Percentiles rank a stretch among this genome's conserved stretches.
These are phyloP conservation scores for Pseudocercospora crystallina DNA, from an alignment of 2,329 filamentous ascomycete genomes.

Conservation along the genomic window DNA sequence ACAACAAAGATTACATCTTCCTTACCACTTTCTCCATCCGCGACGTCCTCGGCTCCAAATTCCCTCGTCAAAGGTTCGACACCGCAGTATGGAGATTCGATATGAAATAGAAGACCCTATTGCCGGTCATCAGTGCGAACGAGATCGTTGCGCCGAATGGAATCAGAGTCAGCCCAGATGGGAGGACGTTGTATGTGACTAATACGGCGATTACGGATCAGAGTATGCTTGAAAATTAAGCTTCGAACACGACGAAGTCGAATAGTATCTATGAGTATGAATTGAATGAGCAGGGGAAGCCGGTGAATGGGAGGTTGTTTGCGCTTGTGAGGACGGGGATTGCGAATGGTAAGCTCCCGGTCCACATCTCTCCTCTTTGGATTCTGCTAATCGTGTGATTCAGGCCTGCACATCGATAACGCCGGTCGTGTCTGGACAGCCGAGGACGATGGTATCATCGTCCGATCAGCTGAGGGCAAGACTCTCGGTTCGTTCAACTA, in stretches of 20 bases:
- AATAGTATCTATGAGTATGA: slow-evolving; percentile 19
- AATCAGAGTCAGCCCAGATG: slow-evolving; percentile 8
- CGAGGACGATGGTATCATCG: slow-evolving; percentile 25
- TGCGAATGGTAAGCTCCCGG: slow-evolving; percentile 16
- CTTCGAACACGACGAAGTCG: neutral
- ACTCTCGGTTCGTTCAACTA: neutral
- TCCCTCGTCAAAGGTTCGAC: neutral
- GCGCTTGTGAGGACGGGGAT: slow-evolving; percentile 19
- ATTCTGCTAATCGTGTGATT: neutral
- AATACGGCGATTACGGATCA: slow-evolving; percentile 15
- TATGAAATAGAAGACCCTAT: slow-evolving; percentile 1
- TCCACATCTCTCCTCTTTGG: neutral
- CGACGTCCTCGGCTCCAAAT: neutral
- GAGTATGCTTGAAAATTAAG: slow-evolving; percentile 5
- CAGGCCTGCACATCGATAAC: slow-evolving; percentile 23
- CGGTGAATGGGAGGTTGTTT: slow-evolving; percentile 21
- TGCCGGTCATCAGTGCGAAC: slow-evolving; percentile 9
- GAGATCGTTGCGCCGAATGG: slow-evolving; percentile 13
- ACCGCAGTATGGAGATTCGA: slow-evolving; percentile 11
- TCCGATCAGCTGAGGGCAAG: slow-evolving; percentile 7
- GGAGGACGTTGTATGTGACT: slow-evolving; percentile 11
- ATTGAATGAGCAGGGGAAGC: slow-evolving; percentile 18
- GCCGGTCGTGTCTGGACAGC: slow-evolving; percentile 26
- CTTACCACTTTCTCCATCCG: slow-evolving; percentile 1
- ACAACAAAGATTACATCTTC: slow-evolving; percentile 8